Conservation (phyloP, 2,329 filamentous ascomycete genomes). For the Neofusicoccum laricinum region DNA sequence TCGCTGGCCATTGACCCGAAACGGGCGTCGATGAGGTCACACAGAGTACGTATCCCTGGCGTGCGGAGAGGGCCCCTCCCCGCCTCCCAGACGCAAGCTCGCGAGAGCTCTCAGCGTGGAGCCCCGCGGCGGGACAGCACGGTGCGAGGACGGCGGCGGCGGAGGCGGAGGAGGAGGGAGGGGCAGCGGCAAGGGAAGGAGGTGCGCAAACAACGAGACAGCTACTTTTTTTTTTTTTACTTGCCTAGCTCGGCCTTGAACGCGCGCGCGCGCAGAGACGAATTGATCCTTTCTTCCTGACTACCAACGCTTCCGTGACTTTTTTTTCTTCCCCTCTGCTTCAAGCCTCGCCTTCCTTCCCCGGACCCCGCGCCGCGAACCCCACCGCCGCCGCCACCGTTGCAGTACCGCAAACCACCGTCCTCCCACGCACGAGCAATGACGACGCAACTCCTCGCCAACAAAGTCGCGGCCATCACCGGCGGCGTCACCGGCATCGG, state of each 20-base stretch:
- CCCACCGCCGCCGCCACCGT: not conserved
- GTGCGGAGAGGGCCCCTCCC: not conserved
- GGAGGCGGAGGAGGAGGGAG: not conserved
- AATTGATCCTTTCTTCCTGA: not conserved
- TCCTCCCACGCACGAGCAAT: not conserved
- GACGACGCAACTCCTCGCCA: slow-evolving; percentile 53
- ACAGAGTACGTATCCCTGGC: not conserved
- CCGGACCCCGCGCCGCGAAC: not conserved
- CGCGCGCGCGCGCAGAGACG: not conserved
- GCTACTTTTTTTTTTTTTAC: not conserved
- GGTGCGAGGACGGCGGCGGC: not conserved
- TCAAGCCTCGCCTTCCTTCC: not conserved
- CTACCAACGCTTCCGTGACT: not conserved
- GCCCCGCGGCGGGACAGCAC: slow-evolving; percentile 6
- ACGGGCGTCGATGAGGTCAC: not conserved
- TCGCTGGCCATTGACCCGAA: slow-evolving; percentile 7
- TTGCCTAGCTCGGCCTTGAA: not conserved
- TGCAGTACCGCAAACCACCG: too few species aligned
- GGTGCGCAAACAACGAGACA: not conserved
- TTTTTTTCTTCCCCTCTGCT: not conserved
- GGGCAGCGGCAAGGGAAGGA: not conserved
- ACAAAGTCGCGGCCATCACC: slow-evolving; percentile 82
- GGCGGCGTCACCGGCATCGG: slow-evolving; percentile 86
- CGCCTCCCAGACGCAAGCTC: too few species aligned
- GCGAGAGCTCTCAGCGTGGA: not conserved